These are phyloP conservation scores for Xylaria cubensis DNA, from an alignment of 495 filamentous ascomycete genomes.

Conservation along the genomic window DNA sequence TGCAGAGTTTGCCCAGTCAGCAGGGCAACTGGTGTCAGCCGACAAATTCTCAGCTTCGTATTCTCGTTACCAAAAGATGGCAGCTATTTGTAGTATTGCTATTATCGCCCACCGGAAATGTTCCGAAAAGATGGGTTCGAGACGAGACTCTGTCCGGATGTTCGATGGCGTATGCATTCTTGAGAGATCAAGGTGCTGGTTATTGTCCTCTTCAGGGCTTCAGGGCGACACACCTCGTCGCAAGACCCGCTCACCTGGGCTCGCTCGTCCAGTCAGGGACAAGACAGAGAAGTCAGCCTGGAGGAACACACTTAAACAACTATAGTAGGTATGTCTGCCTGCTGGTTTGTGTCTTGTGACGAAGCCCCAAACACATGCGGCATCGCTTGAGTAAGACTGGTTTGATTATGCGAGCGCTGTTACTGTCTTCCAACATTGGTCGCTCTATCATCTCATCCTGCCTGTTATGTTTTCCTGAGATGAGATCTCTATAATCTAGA, in stretches of 20 bases:
- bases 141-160: slow-evolving; percentile 4
- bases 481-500: neutral
- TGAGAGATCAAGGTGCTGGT: neutral
- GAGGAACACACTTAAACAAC: slow-evolving; percentile 1
- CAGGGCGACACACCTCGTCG: slow-evolving; percentile 10
- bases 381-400: slow-evolving; percentile 10
- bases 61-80: neutral
- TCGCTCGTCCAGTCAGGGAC: slow-evolving; percentile 8
- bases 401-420: neutral
- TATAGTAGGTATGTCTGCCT: slow-evolving; percentile 8
- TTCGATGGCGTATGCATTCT: neutral
- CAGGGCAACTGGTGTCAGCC: slow-evolving; percentile 5
- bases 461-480: neutral
- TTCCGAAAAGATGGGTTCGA: neutral
- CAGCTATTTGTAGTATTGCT: neutral
- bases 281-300: slow-evolving; percentile 10
- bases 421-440: neutral
- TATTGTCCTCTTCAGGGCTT: neutral
- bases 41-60: neutral
- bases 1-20: neutral
- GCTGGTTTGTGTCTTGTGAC: slow-evolving; percentile 23
- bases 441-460: neutral
- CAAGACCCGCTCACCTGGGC: slow-evolving; percentile 19
- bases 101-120: neutral
- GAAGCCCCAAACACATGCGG: slow-evolving; percentile 1